Conservation (phyloP, 2,329 filamentous ascomycete species). For the Aspergillus hiratsukae region DNA sequence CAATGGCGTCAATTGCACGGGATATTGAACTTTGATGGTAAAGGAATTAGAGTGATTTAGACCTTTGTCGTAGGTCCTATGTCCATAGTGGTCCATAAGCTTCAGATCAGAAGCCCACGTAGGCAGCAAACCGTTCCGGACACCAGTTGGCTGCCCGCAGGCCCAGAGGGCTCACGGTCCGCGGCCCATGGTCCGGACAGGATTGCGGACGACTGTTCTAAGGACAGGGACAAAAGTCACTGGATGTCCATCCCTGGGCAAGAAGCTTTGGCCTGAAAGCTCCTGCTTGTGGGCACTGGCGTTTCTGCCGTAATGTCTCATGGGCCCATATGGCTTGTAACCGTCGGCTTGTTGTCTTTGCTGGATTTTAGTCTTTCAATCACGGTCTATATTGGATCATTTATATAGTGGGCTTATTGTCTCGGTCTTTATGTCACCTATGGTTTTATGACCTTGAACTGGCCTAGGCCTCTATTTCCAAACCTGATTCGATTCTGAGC, state of each 20-base stretch:
- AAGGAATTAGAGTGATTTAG: background rate
- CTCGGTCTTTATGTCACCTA: background rate
- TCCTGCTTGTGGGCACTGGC: background rate
- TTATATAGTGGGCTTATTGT: background rate
- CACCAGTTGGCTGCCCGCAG: background rate
- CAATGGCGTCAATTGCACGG: too few species aligned
- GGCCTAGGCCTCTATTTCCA: too few species aligned
- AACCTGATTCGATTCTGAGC: too few species aligned
- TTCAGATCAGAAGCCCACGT: background rate
- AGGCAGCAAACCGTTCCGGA: background rate
- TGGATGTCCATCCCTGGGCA: background rate
- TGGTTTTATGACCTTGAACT: too few species aligned
- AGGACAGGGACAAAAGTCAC: background rate
- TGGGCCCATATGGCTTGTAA: background rate
- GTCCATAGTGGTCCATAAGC: background rate
- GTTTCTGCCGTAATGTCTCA: background rate
- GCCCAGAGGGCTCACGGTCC: background rate
- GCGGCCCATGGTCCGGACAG: background rate
- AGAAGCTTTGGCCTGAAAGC: background rate
- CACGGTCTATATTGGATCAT: background rate
- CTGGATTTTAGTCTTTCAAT: background rate
- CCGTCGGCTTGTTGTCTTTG: background rate
- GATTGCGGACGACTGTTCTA: background rate
- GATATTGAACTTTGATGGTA: background rate
- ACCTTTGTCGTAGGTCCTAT: background rate